phyloP scores from a whole-genome alignment of 306 rosid genomes.

The Pterocarpus santalinus region DNA sequence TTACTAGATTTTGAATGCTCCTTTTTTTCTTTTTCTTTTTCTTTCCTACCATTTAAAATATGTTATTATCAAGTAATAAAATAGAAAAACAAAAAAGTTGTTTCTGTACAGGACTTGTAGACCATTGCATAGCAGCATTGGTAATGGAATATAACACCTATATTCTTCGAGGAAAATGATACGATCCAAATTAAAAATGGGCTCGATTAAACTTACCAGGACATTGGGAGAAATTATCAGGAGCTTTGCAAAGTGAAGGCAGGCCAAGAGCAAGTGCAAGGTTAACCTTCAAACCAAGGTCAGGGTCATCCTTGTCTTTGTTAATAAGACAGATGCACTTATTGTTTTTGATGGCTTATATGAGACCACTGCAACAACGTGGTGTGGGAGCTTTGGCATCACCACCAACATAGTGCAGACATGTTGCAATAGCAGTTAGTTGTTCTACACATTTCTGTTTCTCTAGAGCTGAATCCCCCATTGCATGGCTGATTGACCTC shows the following conservation, averaged over 20 bases:
- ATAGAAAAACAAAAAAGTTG: background rate
- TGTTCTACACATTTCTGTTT: slow-evolving; percentile 59
- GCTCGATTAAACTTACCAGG: slow-evolving; percentile 49
- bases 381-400: slow-evolving; percentile 66
- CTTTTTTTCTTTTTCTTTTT: background rate
- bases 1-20: background rate
- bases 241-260: slow-evolving; percentile 60
- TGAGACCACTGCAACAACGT: slow-evolving; percentile 50
- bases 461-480: slow-evolving; percentile 57
- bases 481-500: slow-evolving; percentile 15
- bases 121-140: background rate
- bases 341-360: slow-evolving; percentile 56
- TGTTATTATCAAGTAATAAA: background rate
- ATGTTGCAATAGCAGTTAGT: slow-evolving; percentile 61
- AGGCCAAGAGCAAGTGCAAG: slow-evolving; percentile 62
- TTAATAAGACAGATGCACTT: slow-evolving; percentile 66
- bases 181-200: too few species aligned
- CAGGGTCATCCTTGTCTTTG: slow-evolving; percentile 65
- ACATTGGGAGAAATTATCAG: slow-evolving; percentile 69
- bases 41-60: background rate
- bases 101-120: background rate
- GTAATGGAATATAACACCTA: background rate
- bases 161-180: too few species aligned
- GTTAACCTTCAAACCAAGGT: slow-evolving; percentile 61
- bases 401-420: slow-evolving; percentile 66